Evolutionary conservation across 768 basidiomycete species (phyloP).

Genomic region (Lactarius deliciosus): DNA sequence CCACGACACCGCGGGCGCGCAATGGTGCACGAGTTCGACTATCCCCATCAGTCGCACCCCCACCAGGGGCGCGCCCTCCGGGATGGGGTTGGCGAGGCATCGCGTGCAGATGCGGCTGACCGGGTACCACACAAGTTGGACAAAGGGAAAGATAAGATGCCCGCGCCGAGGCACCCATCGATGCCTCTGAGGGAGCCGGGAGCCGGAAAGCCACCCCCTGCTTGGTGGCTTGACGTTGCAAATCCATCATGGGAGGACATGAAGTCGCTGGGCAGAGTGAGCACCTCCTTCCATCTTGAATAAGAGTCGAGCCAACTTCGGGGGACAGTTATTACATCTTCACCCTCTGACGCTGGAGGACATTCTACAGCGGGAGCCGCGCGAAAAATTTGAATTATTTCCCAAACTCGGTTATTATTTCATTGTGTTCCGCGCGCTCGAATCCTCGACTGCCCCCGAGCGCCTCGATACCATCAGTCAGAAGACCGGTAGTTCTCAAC

Average conservation of each 20-base stretch:
- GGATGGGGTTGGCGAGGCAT: not conserved
- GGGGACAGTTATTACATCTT: constrained; percentile 68
- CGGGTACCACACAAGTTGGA: constrained; percentile 18
- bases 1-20: constrained; percentile 19
- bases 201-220: constrained; percentile 40
- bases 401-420: constrained; percentile 91
- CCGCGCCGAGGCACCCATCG: constrained; percentile 1
- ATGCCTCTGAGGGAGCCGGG: constrained; percentile 20
- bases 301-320: constrained; percentile 1
- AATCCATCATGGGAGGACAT: constrained; percentile 89
- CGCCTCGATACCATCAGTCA: constrained; percentile 37
- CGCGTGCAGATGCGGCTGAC: not conserved
- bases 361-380: constrained; percentile 85
- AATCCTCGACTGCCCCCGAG: constrained; percentile 49
- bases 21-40: constrained; percentile 10
- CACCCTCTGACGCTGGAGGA: constrained; percentile 95
- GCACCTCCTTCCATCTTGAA: constrained; percentile 20
- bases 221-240: constrained; percentile 91
- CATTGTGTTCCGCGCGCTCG: constrained; percentile 80
- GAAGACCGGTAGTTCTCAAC: constrained; percentile 27
- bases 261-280: constrained; percentile 78
- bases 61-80: not conserved
- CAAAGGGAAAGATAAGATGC: constrained; percentile 51
- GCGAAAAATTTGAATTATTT: constrained; percentile 90
- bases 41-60: not conserved